Percentiles rank a stretch among this genome's conserved stretches.
phyloP scores from a whole-genome alignment of 192 early-diverging fungal species.

The Backusella circina region DNA sequence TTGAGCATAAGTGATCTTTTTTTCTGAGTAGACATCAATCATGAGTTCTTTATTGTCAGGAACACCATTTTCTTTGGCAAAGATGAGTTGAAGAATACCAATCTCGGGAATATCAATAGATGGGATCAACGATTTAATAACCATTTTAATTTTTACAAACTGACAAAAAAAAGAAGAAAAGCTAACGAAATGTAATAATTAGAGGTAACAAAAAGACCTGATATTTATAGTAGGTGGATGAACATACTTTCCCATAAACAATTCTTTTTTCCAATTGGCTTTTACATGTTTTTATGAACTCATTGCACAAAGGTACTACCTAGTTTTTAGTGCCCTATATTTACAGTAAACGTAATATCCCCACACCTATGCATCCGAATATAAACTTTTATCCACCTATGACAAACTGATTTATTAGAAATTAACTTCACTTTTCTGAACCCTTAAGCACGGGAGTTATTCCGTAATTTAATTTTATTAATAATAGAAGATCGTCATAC shows the following conservation, averaged over 20 bases:
- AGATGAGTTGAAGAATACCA: background rate
- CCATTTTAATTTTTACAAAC: background rate
- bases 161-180: background rate
- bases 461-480: background rate
- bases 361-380: background rate
- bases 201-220: background rate
- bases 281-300: background rate
- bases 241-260: background rate
- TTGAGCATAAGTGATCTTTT: constrained; percentile 44
- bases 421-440: background rate
- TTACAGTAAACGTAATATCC: background rate
- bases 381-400: background rate
- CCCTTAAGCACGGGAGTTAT: background rate
- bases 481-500: background rate
- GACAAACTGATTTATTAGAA: background rate
- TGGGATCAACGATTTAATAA: background rate
- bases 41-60: constrained; percentile 29
- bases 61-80: background rate
- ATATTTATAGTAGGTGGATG: background rate
- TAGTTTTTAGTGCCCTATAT: background rate
- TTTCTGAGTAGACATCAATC: constrained; percentile 50
- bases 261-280: background rate
- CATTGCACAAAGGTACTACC: background rate
- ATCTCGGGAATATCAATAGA: background rate
- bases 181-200: background rate